Percentiles rank a stretch among this genome's conserved stretches.
Evolutionary conservation across 75 land plant species (phyloP).

Genomic region (Azolla pinnata): DNA sequence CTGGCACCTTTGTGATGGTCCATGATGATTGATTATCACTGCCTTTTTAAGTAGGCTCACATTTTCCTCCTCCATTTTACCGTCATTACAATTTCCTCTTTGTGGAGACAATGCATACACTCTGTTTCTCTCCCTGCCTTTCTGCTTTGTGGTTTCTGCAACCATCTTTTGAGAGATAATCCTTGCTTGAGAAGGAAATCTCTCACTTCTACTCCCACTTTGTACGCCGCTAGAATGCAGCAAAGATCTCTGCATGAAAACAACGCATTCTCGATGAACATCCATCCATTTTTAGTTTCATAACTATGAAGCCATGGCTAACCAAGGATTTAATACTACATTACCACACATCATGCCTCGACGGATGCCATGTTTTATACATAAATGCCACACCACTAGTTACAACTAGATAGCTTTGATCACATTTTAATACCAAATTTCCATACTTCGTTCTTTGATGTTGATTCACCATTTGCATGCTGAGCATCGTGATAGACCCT

Average conservation of each 20-base stretch:
- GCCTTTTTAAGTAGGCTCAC: too few species aligned
- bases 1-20: too few species aligned
- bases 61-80: too few species aligned
- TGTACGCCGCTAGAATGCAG: too few species aligned
- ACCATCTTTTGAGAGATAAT: neutral
- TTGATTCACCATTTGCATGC: neutral
- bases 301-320: neutral
- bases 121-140: neutral
- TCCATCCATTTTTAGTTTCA: neutral
- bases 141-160: neutral
- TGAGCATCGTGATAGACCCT: neutral
- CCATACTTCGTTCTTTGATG: too few species aligned
- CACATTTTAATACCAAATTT: too few species aligned
- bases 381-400: neutral
- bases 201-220: neutral
- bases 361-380: neutral
- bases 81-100: too few species aligned
- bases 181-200: neutral
- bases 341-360: neutral
- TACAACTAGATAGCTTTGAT: too few species aligned
- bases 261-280: neutral
- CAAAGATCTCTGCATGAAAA: neutral
- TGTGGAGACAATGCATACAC: constrained; percentile 1
- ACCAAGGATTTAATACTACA: neutral
- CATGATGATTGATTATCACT: too few species aligned